Percentiles rank a stretch among this genome's conserved stretches.
These are phyloP conservation scores for Fusarium sp. DNA, from an alignment of 2,329 filamentous ascomycete species.

Conservation along the genomic window DNA sequence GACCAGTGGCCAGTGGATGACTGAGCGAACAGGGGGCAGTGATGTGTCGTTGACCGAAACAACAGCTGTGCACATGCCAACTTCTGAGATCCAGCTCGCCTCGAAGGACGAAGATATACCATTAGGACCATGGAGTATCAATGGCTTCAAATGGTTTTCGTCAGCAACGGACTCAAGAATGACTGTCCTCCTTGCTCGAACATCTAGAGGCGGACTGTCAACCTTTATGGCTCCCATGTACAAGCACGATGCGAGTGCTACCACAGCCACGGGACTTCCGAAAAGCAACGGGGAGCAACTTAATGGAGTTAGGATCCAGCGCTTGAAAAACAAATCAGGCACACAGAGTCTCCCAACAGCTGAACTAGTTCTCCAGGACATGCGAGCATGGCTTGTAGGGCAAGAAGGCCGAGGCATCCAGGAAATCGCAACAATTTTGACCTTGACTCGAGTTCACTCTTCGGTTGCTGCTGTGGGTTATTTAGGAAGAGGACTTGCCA, in stretches of 20 bases:
- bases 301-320: slow-evolving; percentile 75
- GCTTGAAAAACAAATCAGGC: slow-evolving; percentile 78
- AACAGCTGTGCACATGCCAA: slow-evolving; percentile 53
- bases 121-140: slow-evolving; percentile 68
- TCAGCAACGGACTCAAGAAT: slow-evolving; percentile 55
- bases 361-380: slow-evolving; percentile 72
- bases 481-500: slow-evolving; percentile 65
- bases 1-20: slow-evolving; percentile 85
- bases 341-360: slow-evolving; percentile 77
- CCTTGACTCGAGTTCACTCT: slow-evolving; percentile 71
- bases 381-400: slow-evolving; percentile 74
- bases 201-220: slow-evolving; percentile 45
- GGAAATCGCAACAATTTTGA: slow-evolving; percentile 75
- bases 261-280: slow-evolving; percentile 42
- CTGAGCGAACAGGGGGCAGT: slow-evolving; percentile 74
- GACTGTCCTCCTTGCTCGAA: slow-evolving; percentile 72
- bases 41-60: slow-evolving; percentile 77
- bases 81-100: neutral
- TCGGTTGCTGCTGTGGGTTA: slow-evolving; percentile 63
- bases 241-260: slow-evolving; percentile 50
- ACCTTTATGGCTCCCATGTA: slow-evolving; percentile 73
- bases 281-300: slow-evolving; percentile 54
- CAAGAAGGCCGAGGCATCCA: slow-evolving; percentile 72
- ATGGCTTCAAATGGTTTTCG: slow-evolving; percentile 73
- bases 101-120: slow-evolving; percentile 42